These are phyloP conservation scores for Tylopilus rubrobrunneus DNA, from an alignment of 768 basidiomycete genomes.

Conservation along the genomic window DNA sequence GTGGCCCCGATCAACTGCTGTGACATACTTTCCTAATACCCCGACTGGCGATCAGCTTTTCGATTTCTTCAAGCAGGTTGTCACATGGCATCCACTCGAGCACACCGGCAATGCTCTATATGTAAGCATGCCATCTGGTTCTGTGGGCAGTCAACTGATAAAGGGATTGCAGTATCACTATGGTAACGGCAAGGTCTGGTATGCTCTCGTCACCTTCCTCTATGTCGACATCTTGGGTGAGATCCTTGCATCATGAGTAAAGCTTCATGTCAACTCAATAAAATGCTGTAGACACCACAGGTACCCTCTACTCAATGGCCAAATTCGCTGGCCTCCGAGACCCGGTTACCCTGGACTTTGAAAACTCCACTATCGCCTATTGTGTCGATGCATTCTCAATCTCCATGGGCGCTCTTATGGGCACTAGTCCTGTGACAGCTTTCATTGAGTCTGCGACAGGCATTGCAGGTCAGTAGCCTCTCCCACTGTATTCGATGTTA, in stretches of 20 bases:
- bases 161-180: conserved; percentile 39
- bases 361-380: conserved; percentile 77
- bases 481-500: not conserved
- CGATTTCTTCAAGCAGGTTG: conserved; percentile 82
- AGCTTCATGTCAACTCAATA: not conserved
- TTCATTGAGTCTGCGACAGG: conserved; percentile 83
- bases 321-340: conserved; percentile 88
- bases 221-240: conserved; percentile 82
- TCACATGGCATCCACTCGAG: conserved; percentile 63
- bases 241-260: conserved; percentile 14
- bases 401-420: conserved; percentile 76
- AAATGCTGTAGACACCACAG: conserved; percentile 37
- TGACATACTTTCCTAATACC: conserved; percentile 82
- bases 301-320: conserved; percentile 88
- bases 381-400: conserved; percentile 81
- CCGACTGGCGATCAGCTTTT: conserved; percentile 65
- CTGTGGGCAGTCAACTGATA: not conserved
- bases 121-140: conserved; percentile 36
- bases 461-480: conserved; percentile 51
- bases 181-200: conserved; percentile 76
- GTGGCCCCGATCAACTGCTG: conserved; percentile 79
- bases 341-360: conserved; percentile 81
- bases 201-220: conserved; percentile 83
- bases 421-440: conserved; percentile 78
- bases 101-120: conserved; percentile 65